Evolutionary conservation across 2,329 filamentous ascomycete genomes (phyloP), one percentile per base, ranked within the genome.

Genomic region (Colletotrichum zoysiae): DNA sequence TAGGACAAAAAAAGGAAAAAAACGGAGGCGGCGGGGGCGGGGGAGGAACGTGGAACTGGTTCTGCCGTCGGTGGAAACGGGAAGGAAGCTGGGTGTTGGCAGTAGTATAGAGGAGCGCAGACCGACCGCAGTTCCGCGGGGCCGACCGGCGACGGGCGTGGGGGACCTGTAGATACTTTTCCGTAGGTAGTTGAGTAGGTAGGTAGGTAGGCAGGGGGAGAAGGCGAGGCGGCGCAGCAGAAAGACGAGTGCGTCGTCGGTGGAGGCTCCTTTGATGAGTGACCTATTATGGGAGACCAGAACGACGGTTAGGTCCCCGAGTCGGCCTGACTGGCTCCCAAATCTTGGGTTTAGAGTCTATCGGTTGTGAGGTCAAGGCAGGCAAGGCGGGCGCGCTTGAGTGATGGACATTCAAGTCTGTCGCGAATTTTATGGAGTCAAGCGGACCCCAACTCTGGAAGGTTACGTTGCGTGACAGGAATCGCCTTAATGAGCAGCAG

Each of bases 271-370:
- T 48, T n/a, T 20, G 44, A 48, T 23, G 20, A 56, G 30, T 48
- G 18, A 46, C 12, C 23, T 46, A 35, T 38, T 38, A 30, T 18
- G 57, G 40, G 26, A 46, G 68, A 58, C 65, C 65, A 69, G 51
- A 12, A 7, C 11, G n/a, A 59, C 69, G 46, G 30, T 71, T 71
- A 55, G 69, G 58, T 59, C 51, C 51, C 44, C n/a, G 30, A 30
- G 30, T 30, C 30, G 30, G 51, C 35, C 23, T 40, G 42, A 53
- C 35, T 51, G 46, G 8, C 51, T 33, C 9, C 65, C 69, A 44
- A 71, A 68, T 53, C 68, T 57, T 62, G 42, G 58, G 30, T 35
- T 68, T 71, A 59, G 64, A 68, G 69, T 71, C 68, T 71, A 71
- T 65, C 69, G 58, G 69, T 58, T 68, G 51, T 14, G 59, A 53